phyloP scores from a whole-genome alignment of 108 stramenopile species.

The Cyclotella cryptica region DNA sequence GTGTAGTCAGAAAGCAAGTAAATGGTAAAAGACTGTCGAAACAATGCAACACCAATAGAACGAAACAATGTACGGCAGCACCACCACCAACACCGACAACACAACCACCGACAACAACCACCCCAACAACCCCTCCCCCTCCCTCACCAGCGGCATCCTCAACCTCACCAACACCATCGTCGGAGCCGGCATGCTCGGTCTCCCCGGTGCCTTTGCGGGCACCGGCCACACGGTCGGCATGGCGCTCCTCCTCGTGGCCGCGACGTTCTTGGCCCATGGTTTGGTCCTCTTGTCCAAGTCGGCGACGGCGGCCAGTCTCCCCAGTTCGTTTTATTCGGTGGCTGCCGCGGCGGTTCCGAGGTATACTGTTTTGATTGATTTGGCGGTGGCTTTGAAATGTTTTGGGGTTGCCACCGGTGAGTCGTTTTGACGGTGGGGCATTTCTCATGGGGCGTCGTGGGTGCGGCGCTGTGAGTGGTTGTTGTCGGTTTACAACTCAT shows the following conservation, averaged over 20 bases:
- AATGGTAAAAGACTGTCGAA: too few relatives aligned
- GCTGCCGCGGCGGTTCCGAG: constrained; percentile 64
- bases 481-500: not conserved
- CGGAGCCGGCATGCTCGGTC: constrained; percentile 78
- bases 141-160: constrained; percentile 53
- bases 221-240: constrained; percentile 70
- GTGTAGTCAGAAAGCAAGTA: too few relatives aligned
- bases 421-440: not conserved
- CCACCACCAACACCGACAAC: not conserved
- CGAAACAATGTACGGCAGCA: too few relatives aligned
- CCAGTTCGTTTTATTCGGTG: constrained; percentile 69
- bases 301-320: constrained; percentile 32
- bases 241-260: constrained; percentile 63
- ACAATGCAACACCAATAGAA: too few relatives aligned
- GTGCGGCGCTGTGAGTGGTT: not conserved
- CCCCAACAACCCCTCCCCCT: not conserved
- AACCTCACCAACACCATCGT: constrained; percentile 79
- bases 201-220: constrained; percentile 73
- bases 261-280: constrained; percentile 57
- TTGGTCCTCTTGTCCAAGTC: constrained; percentile 58
- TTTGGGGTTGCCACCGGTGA: constrained; percentile 78
- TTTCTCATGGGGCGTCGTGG: too few relatives aligned
- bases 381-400: constrained; percentile 82
- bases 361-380: constrained; percentile 71
- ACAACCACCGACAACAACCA: too few relatives aligned